phyloP scores from a whole-genome alignment of 352 stramenopile species.

The Phytophthora pseudosyringae region DNA sequence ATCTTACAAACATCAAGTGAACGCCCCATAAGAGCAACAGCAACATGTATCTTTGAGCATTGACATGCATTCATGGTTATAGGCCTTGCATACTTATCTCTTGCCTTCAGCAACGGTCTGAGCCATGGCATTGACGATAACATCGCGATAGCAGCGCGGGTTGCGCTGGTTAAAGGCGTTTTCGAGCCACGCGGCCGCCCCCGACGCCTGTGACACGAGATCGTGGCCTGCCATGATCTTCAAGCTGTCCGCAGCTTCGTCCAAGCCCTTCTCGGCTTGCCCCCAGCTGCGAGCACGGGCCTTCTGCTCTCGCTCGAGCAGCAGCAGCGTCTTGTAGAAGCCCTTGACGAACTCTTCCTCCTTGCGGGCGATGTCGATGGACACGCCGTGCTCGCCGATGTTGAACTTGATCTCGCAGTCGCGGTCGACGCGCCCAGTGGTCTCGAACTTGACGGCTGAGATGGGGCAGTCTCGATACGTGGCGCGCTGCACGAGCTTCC shows the following conservation, averaged over 20 bases:
- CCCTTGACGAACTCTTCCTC: constrained; percentile 52
- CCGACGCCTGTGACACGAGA: constrained; percentile 36
- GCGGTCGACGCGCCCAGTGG: constrained; percentile 56
- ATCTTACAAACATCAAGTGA: neutral
- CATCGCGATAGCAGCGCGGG: constrained; percentile 42
- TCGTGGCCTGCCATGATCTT: constrained; percentile 37
- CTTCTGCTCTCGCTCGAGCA: constrained; percentile 51
- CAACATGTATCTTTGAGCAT: constrained; percentile 1
- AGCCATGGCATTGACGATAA: constrained; percentile 26
- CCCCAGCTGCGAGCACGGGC: constrained; percentile 39
- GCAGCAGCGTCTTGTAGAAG: constrained; percentile 60
- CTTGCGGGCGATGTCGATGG: constrained; percentile 61
- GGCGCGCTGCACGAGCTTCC: constrained; percentile 47
- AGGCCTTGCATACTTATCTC: constrained; percentile 12
- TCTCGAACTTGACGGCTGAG: constrained; percentile 54
- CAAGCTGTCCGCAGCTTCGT: constrained; percentile 39
- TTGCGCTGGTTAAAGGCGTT: constrained; percentile 40
- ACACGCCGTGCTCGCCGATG: constrained; percentile 46
- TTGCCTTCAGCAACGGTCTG: constrained; percentile 28
- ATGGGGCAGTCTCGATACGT: constrained; percentile 50
- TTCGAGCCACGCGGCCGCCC: constrained; percentile 39
- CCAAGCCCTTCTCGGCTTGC: constrained; percentile 38
- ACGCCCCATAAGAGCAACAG: neutral
- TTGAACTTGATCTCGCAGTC: constrained; percentile 75
- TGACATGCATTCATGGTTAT: neutral